Evolutionary conservation across 2,329 filamentous ascomycete species (phyloP).

Genomic region (Neonectria faginata): DNA sequence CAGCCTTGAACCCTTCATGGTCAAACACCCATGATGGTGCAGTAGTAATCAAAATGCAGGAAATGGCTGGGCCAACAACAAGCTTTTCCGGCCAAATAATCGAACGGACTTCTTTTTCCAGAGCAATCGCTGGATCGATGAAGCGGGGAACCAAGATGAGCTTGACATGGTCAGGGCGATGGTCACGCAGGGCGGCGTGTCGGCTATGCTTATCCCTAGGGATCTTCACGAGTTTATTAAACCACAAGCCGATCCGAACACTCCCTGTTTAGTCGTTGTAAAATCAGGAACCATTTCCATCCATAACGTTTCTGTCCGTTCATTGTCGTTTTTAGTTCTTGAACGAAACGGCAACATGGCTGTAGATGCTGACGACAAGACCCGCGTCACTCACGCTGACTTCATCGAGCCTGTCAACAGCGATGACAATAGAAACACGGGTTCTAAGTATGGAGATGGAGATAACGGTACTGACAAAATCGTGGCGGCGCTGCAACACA

Average conservation of each 20-base stretch:
- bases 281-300: background rate
- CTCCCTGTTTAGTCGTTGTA: background rate
- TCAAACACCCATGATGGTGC: background rate
- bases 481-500: constrained; percentile 23
- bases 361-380: constrained; percentile 14
- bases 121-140: background rate
- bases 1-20: too few species aligned
- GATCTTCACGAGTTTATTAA: background rate
- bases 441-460: background rate
- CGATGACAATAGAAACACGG: background rate
- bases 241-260: background rate
- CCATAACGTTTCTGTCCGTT: background rate
- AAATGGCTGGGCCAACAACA: background rate
- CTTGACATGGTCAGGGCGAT: background rate
- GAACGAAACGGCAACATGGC: constrained; percentile 8
- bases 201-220: constrained; percentile 24
- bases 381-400: constrained; percentile 15
- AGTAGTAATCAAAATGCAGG: background rate
- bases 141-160: background rate
- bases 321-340: background rate
- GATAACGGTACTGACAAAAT: constrained; percentile 11
- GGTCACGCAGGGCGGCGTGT: background rate
- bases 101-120: constrained; percentile 22
- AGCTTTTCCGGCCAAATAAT: background rate
- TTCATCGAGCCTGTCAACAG: constrained; percentile 4